Base-by-base conservation (phyloP, 1,139 yeast genomes). In the Blastobotrys elegans region DNA sequence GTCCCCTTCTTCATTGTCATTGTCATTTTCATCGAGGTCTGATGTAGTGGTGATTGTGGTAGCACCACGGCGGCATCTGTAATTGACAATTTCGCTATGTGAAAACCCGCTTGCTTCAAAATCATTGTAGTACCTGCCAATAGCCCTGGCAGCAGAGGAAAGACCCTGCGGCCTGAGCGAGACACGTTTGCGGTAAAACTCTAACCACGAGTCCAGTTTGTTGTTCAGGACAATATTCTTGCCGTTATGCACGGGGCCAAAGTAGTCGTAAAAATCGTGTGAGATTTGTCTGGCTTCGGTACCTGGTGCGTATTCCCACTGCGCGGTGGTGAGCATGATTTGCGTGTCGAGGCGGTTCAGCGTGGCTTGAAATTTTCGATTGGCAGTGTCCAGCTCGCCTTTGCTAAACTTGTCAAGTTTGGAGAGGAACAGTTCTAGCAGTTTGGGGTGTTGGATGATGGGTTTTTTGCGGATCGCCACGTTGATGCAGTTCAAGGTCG, bases 291-390 rank as follows among this genome's bases (percentile, higher is more conserved):
- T 14, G 11, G 11, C 20, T 16, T 35, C 30, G 13, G 41, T 43
- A 3, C 40, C 40, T 2, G 44, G 44, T 13, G 43, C 44, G 35
- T 44, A 44, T 8, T 44, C 47, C 47, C 47, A 44, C 21, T 29
- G 34, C 4, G 40, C 35, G 5, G 43, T 29, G 10, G 16, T 39
- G 16, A 33, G 38, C 35, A 40, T 26, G 5, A n/a, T 18, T 20
- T 29, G 35, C 5, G 21, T 18, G 16, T 43, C 46, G 16, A 13
- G 40, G 21, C 26, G 40, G 35, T 20, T 43, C 22, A 43, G n/a
- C 2, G 21, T 29, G 8, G 11, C 1, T n/a, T 36, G 30, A 16
- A 37, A 29, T 18, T 43, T 29, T 13, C 24, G 35, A 5, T 11
- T 26, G 11, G 6, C 26, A 6, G 38, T 26, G n/a, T 21, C 20